Evolutionary conservation across 2,329 filamentous ascomycete species (phyloP).

Genomic region (Cylindrodendrum hubeiense): DNA sequence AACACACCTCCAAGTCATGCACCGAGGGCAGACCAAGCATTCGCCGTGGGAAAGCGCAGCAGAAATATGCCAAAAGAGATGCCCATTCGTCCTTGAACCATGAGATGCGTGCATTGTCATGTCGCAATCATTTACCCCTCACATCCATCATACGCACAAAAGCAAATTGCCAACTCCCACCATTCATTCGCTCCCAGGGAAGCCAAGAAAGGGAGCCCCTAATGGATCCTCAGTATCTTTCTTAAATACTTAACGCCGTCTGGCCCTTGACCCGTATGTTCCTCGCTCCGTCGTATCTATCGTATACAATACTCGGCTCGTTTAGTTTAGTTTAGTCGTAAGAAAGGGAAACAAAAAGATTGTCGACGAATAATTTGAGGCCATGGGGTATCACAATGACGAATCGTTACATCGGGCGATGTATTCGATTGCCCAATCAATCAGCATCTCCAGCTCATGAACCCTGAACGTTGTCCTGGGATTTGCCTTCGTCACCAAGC

Average conservation of each 20-base stretch:
- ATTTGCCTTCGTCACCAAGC: conserved; percentile 22
- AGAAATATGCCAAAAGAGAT: too few relatives aligned
- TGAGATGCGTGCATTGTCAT: too few relatives aligned
- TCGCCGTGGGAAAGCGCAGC: too few relatives aligned
- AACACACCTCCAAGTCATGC: too few relatives aligned
- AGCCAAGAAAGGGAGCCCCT: not conserved
- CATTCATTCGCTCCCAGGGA: not conserved
- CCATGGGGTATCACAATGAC: not conserved
- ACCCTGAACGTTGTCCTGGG: not conserved
- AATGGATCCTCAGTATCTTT: conserved; percentile 11
- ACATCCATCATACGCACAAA: not conserved
- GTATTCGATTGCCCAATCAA: not conserved
- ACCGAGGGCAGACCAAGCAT: too few relatives aligned
- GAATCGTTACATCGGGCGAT: not conserved
- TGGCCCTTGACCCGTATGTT: conserved; percentile 25
- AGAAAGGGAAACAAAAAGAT: conserved; percentile 1
- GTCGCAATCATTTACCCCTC: too few relatives aligned
- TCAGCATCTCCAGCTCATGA: not conserved
- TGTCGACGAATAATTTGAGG: not conserved
- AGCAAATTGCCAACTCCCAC: not conserved
- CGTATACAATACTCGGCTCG: conserved; percentile 34
- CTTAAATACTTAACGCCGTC: conserved; percentile 30
- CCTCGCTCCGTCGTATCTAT: conserved; percentile 30
- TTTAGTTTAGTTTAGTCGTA: conserved; percentile 28
- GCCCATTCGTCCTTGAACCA: too few relatives aligned